Conservation (phyloP, 2,329 filamentous ascomycete species). For the Chaetomiaceae sp. region DNA sequence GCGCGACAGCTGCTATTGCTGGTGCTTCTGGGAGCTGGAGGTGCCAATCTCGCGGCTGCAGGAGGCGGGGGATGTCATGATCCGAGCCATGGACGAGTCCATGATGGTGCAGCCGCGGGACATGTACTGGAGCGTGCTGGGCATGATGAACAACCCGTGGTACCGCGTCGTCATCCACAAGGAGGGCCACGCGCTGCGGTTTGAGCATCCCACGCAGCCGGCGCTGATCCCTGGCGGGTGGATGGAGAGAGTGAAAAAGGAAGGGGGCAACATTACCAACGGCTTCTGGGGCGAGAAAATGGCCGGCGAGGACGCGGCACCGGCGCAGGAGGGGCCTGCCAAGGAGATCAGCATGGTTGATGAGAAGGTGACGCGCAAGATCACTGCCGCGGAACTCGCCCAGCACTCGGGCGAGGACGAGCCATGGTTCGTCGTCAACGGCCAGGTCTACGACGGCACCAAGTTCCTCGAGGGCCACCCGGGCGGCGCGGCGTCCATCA, state of each 20-base stretch:
- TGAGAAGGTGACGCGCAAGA: slow-evolving; percentile 55
- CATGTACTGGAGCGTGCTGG: slow-evolving; percentile 93
- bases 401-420: slow-evolving; percentile 59
- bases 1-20: slow-evolving; percentile 80
- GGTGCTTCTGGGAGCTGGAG: slow-evolving; percentile 84
- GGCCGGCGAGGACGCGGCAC: slow-evolving; percentile 44
- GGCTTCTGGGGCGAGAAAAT: slow-evolving; percentile 78
- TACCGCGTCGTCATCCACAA: slow-evolving; percentile 74
- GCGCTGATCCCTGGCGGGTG: slow-evolving; percentile 74
- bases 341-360: slow-evolving; percentile 76
- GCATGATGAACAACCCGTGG: slow-evolving; percentile 99
- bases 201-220: slow-evolving; percentile 86
- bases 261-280: slow-evolving; percentile 73
- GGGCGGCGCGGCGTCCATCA: slow-evolving; percentile 80
- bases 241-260: slow-evolving; percentile 89
- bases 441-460: slow-evolving; percentile 85
- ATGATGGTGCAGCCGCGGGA: slow-evolving; percentile 84
- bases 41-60: slow-evolving; percentile 60
- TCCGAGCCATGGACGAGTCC: slow-evolving; percentile 84
- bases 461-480: slow-evolving; percentile 76
- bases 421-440: slow-evolving; percentile 86
- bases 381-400: slow-evolving; percentile 68
- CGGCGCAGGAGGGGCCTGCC: slow-evolving; percentile 43
- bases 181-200: slow-evolving; percentile 60
- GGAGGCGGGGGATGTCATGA: slow-evolving; percentile 66